Evolutionary conservation across 2,329 filamentous ascomycete species (phyloP), one percentile per base, ranked within the genome.

Genomic region (Rhynchosporium graminicola): DNA sequence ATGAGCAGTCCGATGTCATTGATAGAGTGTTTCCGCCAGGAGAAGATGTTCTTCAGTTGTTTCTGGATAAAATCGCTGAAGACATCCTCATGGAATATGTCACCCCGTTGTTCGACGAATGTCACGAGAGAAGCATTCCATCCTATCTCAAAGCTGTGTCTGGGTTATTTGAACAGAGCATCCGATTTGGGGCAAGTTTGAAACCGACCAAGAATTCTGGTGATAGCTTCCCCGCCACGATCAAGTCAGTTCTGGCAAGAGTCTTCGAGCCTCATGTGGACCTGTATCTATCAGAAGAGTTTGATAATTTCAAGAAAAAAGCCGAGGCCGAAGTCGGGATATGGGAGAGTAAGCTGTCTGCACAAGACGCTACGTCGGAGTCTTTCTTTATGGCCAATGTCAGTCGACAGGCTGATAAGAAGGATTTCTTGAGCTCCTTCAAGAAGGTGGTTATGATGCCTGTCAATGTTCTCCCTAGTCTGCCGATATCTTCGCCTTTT

Each of bases 401-500:
- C 72, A 97, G 94, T 73, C 85, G 95, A 31, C 92, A 96, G 74
- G 95, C 92, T 0, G 95, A 96, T 67, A 99, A 99, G 78, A 91
- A 92, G 69, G 95, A 99, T 74, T 99, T 99, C 71, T 75, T 99
- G 65, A 95, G 88, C 51, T 97, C 93, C 0, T 99, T 99, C 81
- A 97, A 92, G 74, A 98, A 98, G 76, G 95, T 99, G 8, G 91
- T 99, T 67, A 97, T 99, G 93, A 96, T 97, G 87, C 95, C 95
- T 2, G 94, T 99, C 55, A 96, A 91, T 58, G 94, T 92, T 8
- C 80, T 98, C 3, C 91, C 92, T 1, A 87, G 84, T 52, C 84
- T 91, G 45, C 80, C 84, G 5, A 78, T 85, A 56, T 79, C 80
- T 8, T 85, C 80, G 10, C 68, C 82, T 60, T 91, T 86, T 72